phyloP scores from a whole-genome alignment of 148 eudicot species.

The Nepenthes gracilis region DNA sequence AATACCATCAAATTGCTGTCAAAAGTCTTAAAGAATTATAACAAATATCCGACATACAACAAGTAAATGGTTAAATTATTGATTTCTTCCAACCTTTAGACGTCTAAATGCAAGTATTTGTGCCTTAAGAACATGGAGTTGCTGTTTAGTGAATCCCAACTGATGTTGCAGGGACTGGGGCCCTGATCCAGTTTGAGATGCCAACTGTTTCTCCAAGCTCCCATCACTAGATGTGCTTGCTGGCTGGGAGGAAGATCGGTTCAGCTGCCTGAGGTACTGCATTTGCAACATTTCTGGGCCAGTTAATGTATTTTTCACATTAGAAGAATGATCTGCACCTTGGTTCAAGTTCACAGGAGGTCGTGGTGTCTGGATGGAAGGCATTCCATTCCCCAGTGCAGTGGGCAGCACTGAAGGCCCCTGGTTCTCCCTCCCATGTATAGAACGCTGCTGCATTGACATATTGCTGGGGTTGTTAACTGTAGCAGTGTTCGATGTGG shows the following conservation, averaged over 20 bases:
- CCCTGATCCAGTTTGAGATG: constrained; percentile 39
- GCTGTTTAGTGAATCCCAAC: constrained; percentile 78
- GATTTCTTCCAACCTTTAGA: constrained; percentile 47
- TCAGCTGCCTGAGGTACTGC: constrained; percentile 52
- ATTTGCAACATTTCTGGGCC: constrained; percentile 50
- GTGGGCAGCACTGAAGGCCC: constrained; percentile 42
- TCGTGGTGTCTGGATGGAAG: constrained; percentile 43
- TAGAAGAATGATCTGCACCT: constrained; percentile 46
- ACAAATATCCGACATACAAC: constrained; percentile 6
- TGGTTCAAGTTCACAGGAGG: constrained; percentile 63
- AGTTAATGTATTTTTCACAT: constrained; percentile 26
- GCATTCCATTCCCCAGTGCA: constrained; percentile 46
- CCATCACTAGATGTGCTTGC: constrained; percentile 39
- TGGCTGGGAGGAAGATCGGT: constrained; percentile 49
- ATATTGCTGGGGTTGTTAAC: constrained; percentile 23
- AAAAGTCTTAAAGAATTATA: background rate
- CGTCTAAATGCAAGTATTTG: constrained; percentile 95
- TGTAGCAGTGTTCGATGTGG: constrained; percentile 25
- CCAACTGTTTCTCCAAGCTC: constrained; percentile 23
- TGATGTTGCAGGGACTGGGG: constrained; percentile 33
- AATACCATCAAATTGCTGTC: background rate
- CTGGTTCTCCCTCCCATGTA: constrained; percentile 50
- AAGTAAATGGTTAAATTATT: constrained; percentile 5
- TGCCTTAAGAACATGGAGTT: constrained; percentile 86
- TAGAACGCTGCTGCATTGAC: constrained; percentile 36